Evolutionary conservation across 176 grass and related monocot genomes (phyloP), one percentile per base, ranked within the genome.

Genomic region (Canna indica): DNA sequence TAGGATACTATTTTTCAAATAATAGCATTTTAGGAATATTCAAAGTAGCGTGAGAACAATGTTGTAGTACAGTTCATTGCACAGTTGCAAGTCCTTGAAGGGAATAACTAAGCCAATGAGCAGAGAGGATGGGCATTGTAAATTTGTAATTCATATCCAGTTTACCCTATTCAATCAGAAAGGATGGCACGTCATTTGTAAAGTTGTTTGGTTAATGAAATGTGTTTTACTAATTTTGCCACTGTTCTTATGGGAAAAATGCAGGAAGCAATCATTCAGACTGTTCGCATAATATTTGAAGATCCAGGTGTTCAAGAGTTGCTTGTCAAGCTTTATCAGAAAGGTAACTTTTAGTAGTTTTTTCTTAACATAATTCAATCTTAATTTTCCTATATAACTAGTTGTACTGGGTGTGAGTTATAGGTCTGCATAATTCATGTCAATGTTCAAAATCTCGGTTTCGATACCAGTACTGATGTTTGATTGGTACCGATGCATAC

Each of bases 261-360:
- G 86, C 70, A 99, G 95, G 90, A 99, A 59, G 95, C 82, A 0
- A 90, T 99, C 45, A 85, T 90, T 82, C 76, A 90, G 76, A 99
- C 73, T 71, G 90, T 99, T 38, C 79, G 80, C 44, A 80, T 90
- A 84, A 94, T 99, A 81, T 99, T 99, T 64, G 90, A 99, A 85
- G 95, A 99, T 76, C 95, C 95, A 64, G 95, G 90, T 76, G 95
- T 99, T 33, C 90, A 88, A 50, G 95, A 99, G 71, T 77, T 94
- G 59, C 85, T 99, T 52, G 78, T 45, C 41, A 99, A 99, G 67
- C 70, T 99, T 80, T 94, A 99, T 78, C 90, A 99, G 77, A 90
- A 88, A 84, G 95, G 95, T 99, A 82, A 30, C 24, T 42, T 42
- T 59, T 4, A 1, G 12, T 30, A 35, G 13, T 35, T 41, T 73